Conservation (phyloP, 2,329 filamentous ascomycete species). For the Aspergillus neoniger region DNA sequence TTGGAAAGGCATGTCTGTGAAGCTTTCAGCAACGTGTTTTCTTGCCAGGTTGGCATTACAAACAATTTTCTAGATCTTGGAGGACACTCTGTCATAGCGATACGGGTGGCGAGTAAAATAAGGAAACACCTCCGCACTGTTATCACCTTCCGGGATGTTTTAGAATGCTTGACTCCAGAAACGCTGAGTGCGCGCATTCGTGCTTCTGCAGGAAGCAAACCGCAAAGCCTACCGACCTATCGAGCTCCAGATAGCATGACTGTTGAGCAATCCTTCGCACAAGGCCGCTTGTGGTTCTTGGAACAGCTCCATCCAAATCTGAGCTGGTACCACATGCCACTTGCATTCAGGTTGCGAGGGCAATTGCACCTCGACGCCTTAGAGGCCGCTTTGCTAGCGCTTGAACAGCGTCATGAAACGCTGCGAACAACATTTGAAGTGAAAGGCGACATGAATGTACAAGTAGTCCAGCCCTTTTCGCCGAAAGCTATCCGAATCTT, state of each 20-base stretch:
- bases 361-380: slow-evolving; percentile 5
- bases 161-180: background rate
- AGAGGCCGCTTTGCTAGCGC: background rate
- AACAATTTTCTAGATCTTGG: slow-evolving; percentile 3
- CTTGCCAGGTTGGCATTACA: background rate
- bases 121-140: background rate
- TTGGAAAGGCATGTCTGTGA: background rate
- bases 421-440: slow-evolving; percentile 12
- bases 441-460: background rate
- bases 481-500: background rate
- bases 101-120: background rate
- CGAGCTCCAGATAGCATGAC: background rate
- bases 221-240: background rate
- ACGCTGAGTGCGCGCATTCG: background rate
- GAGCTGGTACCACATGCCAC: slow-evolving; percentile 3
- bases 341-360: background rate
- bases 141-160: slow-evolving; percentile 1
- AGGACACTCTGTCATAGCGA: slow-evolving; percentile 1
- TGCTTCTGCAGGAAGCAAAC: background rate
- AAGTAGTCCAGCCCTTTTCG: background rate
- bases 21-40: background rate
- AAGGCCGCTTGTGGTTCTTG: slow-evolving; percentile 9
- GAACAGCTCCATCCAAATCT: slow-evolving; percentile 2
- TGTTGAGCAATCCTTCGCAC: slow-evolving; percentile 9
- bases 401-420: slow-evolving; percentile 10